Evolutionary conservation across 371 early-diverging fungal genomes (phyloP).

Genomic region (Mucor piriformis): DNA sequence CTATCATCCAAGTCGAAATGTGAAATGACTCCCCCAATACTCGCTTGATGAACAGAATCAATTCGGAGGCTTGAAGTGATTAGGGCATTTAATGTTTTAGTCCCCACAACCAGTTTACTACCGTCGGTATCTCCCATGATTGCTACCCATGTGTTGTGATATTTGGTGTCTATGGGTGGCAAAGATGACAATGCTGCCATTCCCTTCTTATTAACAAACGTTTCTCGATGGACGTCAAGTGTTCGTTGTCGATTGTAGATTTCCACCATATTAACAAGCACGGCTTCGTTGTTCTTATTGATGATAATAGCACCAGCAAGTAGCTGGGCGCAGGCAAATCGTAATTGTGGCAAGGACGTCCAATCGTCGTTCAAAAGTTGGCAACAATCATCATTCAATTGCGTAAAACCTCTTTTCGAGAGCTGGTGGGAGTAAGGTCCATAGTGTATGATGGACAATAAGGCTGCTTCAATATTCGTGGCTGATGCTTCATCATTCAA

Average conservation of each 20-base stretch:
- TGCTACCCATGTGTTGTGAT: slow-evolving; percentile 14
- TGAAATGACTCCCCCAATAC: slow-evolving; percentile 8
- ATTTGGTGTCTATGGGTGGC: slow-evolving; percentile 14
- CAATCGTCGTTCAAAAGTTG: slow-evolving; percentile 28
- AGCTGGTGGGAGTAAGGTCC: slow-evolving; percentile 4
- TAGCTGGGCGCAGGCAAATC: slow-evolving; percentile 23
- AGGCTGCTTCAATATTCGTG: slow-evolving; percentile 16
- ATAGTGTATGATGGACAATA: slow-evolving; percentile 15
- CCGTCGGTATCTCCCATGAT: slow-evolving; percentile 18
- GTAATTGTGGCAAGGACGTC: slow-evolving; percentile 24
- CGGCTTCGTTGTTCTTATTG: slow-evolving; percentile 23
- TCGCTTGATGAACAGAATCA: slow-evolving; percentile 12
- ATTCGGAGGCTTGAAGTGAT: slow-evolving; percentile 26
- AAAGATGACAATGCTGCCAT: slow-evolving; percentile 13
- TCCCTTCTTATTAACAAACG: slow-evolving; percentile 12
- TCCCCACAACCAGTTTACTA: slow-evolving; percentile 16
- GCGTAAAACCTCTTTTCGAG: slow-evolving; percentile 17
- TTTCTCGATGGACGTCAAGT: slow-evolving; percentile 12
- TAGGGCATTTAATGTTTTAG: slow-evolving; percentile 25
- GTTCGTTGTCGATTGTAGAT: slow-evolving; percentile 7
- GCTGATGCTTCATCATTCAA: slow-evolving; percentile 14
- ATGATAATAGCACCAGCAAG: slow-evolving; percentile 26
- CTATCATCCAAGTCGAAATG: slow-evolving; percentile 13
- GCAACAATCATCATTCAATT: slow-evolving; percentile 8
- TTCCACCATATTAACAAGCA: slow-evolving; percentile 22